These are phyloP conservation scores for Populus ilicifolia DNA, from an alignment of 345 rosid species.

Conservation along the genomic window DNA sequence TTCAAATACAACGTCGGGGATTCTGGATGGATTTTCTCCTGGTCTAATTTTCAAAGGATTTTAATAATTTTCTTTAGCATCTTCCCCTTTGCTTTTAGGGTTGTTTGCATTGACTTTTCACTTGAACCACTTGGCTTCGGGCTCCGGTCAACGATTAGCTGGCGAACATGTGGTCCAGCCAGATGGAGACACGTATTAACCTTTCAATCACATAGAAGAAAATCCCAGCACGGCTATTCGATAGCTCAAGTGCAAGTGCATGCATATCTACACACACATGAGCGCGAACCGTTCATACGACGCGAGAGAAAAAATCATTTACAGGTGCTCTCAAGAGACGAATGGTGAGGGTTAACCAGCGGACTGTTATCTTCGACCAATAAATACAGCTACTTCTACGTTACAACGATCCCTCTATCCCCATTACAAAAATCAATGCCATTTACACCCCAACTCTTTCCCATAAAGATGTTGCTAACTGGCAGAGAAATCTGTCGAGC, in stretches of 20 bases:
- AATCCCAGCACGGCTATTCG: neutral
- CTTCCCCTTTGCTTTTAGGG: no score
- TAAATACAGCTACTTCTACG: neutral
- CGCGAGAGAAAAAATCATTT: neutral
- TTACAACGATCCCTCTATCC: neutral
- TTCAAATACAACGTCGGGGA: no score
- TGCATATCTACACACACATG: rapidly evolving
- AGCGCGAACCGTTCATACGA: neutral
- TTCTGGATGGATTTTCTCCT: no score
- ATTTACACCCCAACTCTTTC: constrained; percentile 7
- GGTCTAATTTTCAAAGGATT: no score
- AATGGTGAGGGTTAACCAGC: neutral
- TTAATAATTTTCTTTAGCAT: no score
- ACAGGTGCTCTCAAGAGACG: neutral
- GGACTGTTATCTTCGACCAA: neutral
- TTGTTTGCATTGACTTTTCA: no score
- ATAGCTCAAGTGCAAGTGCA: neutral
- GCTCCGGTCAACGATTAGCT: no score
- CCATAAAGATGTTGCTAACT: neutral
- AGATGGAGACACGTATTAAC: no score
- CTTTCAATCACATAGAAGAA: neutral
- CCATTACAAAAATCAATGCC: constrained; percentile 17
- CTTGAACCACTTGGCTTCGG: no score
- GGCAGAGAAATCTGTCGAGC: neutral
- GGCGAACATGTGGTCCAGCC: no score